phyloP scores from a whole-genome alignment of 148 eudicot species.

The Rhododendron ovatum region DNA sequence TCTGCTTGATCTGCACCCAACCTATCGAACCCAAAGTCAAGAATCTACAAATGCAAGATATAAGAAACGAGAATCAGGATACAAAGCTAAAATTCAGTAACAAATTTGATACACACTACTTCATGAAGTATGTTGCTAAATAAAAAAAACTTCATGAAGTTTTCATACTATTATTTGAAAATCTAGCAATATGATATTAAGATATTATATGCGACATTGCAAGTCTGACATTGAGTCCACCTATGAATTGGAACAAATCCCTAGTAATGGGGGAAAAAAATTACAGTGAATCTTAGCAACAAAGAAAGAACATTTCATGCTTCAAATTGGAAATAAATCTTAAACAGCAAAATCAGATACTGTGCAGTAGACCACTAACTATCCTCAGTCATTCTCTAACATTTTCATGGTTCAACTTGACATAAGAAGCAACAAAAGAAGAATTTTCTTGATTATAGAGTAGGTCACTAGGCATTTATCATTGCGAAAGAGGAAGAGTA shows the following conservation, averaged over 20 bases:
- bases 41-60: slow-evolving; percentile 50
- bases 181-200: background rate
- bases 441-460: background rate
- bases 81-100: background rate
- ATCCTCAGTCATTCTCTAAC: background rate
- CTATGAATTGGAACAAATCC: background rate
- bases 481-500: background rate
- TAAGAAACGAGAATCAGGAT: background rate
- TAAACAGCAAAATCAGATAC: no score
- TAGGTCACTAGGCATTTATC: background rate
- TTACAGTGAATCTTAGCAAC: no score
- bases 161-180: background rate
- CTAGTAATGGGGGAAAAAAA: background rate
- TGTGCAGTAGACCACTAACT: slow-evolving; percentile 1
- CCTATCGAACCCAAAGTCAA: slow-evolving; percentile 95
- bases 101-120: background rate
- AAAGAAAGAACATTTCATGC: background rate
- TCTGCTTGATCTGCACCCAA: slow-evolving; percentile 76
- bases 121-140: background rate
- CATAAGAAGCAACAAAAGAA: background rate
- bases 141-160: background rate
- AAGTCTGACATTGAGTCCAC: background rate
- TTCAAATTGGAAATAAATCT: background rate
- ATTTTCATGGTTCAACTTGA: background rate
- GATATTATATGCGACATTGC: background rate